phyloP scores from a whole-genome alignment of 306 rosid genomes.

The Spatholobus suberectus region DNA sequence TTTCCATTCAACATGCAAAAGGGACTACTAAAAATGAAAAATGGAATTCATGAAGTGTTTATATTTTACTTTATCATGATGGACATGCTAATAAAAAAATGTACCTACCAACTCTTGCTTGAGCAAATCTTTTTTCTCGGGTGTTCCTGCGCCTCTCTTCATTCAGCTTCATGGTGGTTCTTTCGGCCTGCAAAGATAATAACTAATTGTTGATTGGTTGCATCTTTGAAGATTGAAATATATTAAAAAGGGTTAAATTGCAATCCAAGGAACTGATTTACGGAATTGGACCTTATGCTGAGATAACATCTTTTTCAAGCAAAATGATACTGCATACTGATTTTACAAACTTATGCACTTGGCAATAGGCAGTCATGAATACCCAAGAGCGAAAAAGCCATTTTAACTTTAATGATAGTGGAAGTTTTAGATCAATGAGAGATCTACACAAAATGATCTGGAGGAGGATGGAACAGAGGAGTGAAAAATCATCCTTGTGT shows the following conservation, averaged over 20 bases:
- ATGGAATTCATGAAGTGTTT: neutral
- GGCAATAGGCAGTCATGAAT: neutral
- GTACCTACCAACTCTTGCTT: slow-evolving; percentile 68
- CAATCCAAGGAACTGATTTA: slow-evolving; percentile 29
- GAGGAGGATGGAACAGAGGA: no score
- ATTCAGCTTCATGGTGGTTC: slow-evolving; percentile 57
- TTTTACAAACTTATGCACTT: neutral
- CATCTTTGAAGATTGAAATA: slow-evolving; percentile 23
- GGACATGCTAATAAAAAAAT: neutral
- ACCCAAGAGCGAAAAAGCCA: neutral
- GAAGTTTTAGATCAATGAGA: neutral
- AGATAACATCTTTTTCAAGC: slow-evolving; percentile 14
- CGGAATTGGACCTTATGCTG: neutral
- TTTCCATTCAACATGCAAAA: neutral
- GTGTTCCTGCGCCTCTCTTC: slow-evolving; percentile 56
- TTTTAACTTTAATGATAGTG: neutral
- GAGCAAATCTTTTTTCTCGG: slow-evolving; percentile 60
- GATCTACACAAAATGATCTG: no score
- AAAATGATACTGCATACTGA: neutral
- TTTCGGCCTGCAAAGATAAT: slow-evolving; percentile 65
- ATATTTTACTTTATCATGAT: neutral
- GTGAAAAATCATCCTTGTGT: no score
- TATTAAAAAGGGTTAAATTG: neutral
- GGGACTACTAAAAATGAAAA: neutral
- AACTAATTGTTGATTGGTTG: slow-evolving; percentile 31